Conservation (phyloP, 1,139 yeast species). For the Yamadazyma oceani region DNA sequence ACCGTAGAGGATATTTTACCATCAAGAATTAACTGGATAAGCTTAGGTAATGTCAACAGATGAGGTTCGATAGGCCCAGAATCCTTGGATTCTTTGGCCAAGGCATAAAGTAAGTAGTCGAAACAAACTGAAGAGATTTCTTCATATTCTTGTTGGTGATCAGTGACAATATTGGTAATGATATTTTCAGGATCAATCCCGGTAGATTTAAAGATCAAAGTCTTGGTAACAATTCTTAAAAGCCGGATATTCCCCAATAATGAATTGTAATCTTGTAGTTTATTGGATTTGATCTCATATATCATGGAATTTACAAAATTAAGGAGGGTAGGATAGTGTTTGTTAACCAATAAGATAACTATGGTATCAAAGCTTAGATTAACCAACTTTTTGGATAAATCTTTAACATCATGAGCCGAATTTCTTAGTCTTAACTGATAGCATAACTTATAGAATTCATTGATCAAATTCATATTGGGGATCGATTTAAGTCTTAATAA, state of each 20-base stretch:
- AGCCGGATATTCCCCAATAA: slow-evolving; percentile 11
- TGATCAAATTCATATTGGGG: slow-evolving; percentile 36
- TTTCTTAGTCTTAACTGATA: slow-evolving; percentile 35
- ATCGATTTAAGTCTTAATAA: slow-evolving; percentile 38
- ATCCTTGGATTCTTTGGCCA: slow-evolving; percentile 12
- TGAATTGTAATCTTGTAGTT: slow-evolving; percentile 1
- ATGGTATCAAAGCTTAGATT: slow-evolving; percentile 37
- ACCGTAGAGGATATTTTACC: slow-evolving; percentile 29
- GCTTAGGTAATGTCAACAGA: slow-evolving; percentile 13
- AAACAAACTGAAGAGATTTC: slow-evolving; percentile 10
- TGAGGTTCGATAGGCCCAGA: slow-evolving; percentile 4
- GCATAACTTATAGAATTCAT: slow-evolving; percentile 41
- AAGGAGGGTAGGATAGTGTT: slow-evolving; percentile 29
- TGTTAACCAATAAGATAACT: slow-evolving; percentile 31
- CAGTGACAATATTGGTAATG: background rate
- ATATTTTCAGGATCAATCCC: background rate
- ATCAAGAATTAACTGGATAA: slow-evolving; percentile 18
- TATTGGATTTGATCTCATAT: slow-evolving; percentile 5
- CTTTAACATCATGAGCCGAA: slow-evolving; percentile 2
- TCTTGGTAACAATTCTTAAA: slow-evolving; percentile 5
- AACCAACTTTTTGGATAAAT: slow-evolving; percentile 19
- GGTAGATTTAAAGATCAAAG: background rate
- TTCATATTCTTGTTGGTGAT: background rate
- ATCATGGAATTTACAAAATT: slow-evolving; percentile 25
- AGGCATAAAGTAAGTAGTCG: slow-evolving; percentile 19